A percentile compares a stretch with the other conserved stretches of the same genome.
Conservation (phyloP, 129 eudicot species). For the Lactuca saligna region DNA sequence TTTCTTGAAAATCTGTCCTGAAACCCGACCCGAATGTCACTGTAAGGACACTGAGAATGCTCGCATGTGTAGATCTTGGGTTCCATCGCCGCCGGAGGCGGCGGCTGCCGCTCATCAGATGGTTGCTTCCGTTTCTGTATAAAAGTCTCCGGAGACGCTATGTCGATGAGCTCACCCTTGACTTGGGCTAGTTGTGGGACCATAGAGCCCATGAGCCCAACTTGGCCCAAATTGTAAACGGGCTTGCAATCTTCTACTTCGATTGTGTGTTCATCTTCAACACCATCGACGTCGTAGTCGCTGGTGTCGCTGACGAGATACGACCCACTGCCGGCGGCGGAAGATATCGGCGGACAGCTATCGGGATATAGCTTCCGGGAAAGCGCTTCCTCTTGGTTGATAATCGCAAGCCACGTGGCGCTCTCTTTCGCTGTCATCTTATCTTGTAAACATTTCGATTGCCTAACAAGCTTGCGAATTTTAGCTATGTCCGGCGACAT, state of each 20-base stretch:
- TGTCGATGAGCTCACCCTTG: constrained; percentile 57
- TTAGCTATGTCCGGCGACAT: constrained; percentile 74
- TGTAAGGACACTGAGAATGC: constrained; percentile 58
- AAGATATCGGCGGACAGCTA: constrained; percentile 37
- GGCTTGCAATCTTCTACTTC: constrained; percentile 62
- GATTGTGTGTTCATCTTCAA: constrained; percentile 43
- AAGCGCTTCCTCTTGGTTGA: constrained; percentile 62
- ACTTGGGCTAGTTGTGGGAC: constrained; percentile 45
- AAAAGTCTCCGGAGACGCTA: constrained; percentile 32
- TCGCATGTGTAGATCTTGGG: constrained; percentile 58
- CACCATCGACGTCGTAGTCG: constrained; percentile 77
- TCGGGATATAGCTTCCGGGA: constrained; percentile 59
- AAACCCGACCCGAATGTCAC: constrained; percentile 51
- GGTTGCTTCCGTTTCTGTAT: constrained; percentile 54
- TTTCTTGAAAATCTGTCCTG: constrained; percentile 54
- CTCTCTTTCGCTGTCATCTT: constrained; percentile 83
- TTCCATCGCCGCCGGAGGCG: constrained; percentile 24
- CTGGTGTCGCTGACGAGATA: constrained; percentile 51
- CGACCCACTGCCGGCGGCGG: constrained; percentile 42
- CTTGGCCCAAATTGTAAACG: constrained; percentile 39
- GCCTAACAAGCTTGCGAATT: constrained; percentile 71
- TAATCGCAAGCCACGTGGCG: constrained; percentile 73
- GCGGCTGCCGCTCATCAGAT: constrained; percentile 39
- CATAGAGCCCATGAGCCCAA: constrained; percentile 34
- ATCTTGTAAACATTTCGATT: constrained; percentile 78